Base-by-base conservation (phyloP, 139 green algal species). In the Coccomyxa sp. region DNA sequence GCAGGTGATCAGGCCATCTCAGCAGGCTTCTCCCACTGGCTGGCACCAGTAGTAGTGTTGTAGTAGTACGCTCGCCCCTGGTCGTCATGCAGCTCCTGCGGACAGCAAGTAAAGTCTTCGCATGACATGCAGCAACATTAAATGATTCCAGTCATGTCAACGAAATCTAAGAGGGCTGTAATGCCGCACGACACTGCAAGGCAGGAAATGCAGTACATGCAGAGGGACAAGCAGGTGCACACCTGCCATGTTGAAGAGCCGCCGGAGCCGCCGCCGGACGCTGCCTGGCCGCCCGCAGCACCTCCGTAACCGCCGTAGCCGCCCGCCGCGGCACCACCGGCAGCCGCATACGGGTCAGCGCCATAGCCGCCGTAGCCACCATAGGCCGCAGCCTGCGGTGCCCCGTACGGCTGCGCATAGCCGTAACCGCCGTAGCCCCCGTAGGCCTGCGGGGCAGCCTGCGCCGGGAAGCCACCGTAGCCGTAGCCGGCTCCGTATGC, bases 1-100 rank as follows among this genome's bases (percentile, higher is more conserved):
- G 38, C 38, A 51, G 63, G 63, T 71, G 63, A 21, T 71, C 57
- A 82, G 15, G 51, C 58, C 86, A 96, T 90, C n/a, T 95, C 93
- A 15, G 87, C 84, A 16, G 95, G 95, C 85, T 95, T 95, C 85
- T 97, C 95, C 95, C 95, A 98, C 90, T 98, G 94, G 77, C 91
- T 97, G 58, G 92, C 90, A 13, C 95, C 95, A 0, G 94, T 98
- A 81, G 88, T 74, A 13, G 88, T 90, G 91, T 98, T 98, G 90
- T 98, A 98, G 87, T 97, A 98, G 85, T 98, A 98, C 13, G 90
- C 89, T 0, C 94, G 86, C 32, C 90, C 90, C 82, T 96, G 87
- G 77, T 67, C 81, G 59, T 87, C 83, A 18, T 63, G 32, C 58
- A 87, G 79, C 79, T 91, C 93, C 83, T 92, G 89, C 93, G 91